Conservation (phyloP, 352 stramenopile genomes). For the Globisporangium orthogonon region DNA sequence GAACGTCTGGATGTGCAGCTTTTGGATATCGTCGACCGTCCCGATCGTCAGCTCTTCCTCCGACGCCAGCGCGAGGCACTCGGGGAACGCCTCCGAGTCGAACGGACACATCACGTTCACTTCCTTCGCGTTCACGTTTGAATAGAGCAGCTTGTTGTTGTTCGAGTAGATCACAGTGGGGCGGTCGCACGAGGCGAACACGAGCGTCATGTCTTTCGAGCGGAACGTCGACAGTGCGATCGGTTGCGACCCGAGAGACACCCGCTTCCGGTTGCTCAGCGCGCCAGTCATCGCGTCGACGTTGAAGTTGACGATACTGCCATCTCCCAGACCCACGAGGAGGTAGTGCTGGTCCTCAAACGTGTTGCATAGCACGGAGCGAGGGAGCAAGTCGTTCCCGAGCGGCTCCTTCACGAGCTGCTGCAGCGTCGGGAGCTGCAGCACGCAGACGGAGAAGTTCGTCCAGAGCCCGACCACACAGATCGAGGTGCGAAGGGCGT, state of each 20-base stretch:
- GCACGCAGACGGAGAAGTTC: slow-evolving; percentile 88
- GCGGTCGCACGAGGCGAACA: slow-evolving; percentile 95
- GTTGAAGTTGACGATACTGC: slow-evolving; percentile 92
- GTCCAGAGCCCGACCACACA: slow-evolving; percentile 90
- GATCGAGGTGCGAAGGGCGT: slow-evolving; percentile 40
- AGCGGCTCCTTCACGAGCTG: slow-evolving; percentile 60
- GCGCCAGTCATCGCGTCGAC: slow-evolving; percentile 41
- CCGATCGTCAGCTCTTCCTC: slow-evolving; percentile 94
- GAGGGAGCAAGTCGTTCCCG: slow-evolving; percentile 77
- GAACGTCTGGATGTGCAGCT: slow-evolving; percentile 97
- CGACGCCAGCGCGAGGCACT: slow-evolving; percentile 95
- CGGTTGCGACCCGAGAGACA: slow-evolving; percentile 93
- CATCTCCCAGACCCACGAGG: slow-evolving; percentile 96
- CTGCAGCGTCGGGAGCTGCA: slow-evolving; percentile 75
- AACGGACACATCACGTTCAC: slow-evolving; percentile 93
- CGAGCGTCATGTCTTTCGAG: slow-evolving; percentile 90
- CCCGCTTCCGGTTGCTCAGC: slow-evolving; percentile 87
- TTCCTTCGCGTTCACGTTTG: slow-evolving; percentile 91
- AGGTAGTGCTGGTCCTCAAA: slow-evolving; percentile 88
- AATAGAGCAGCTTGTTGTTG: slow-evolving; percentile 96
- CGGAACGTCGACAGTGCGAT: slow-evolving; percentile 92
- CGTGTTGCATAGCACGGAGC: slow-evolving; percentile 85
- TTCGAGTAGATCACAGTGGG: slow-evolving; percentile 97
- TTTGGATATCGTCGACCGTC: slow-evolving; percentile 98
- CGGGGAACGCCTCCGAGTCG: slow-evolving; percentile 87